These are phyloP conservation scores for Dothistroma pini DNA, from an alignment of 2,329 filamentous ascomycete species.

Conservation along the genomic window DNA sequence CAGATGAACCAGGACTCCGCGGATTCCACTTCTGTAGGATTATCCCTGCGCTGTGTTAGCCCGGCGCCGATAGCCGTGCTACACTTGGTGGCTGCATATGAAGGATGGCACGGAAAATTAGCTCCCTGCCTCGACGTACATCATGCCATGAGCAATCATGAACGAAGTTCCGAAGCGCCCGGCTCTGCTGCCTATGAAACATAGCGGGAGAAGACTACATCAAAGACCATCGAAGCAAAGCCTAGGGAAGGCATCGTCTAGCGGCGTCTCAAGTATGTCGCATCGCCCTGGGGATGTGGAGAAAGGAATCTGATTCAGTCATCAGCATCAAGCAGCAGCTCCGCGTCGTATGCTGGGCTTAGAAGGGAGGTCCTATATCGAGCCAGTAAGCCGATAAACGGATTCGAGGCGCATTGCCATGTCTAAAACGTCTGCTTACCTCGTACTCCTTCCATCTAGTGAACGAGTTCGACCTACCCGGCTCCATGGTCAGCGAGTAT, in stretches of 20 bases:
- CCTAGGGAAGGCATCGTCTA: neutral
- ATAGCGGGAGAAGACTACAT: neutral
- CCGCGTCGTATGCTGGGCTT: neutral
- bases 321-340: conserved; percentile 1
- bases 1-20: neutral
- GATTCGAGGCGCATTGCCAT: neutral
- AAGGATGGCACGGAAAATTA: neutral
- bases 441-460: conserved; percentile 5
- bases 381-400: neutral
- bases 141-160: neutral
- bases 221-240: conserved; percentile 1
- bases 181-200: neutral
- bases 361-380: neutral
- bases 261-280: neutral
- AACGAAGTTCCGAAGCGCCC: neutral
- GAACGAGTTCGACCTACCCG: conserved; percentile 11
- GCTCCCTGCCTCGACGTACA: neutral
- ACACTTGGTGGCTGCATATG: neutral
- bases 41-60: neutral
- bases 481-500: conserved; percentile 9
- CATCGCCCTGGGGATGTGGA: neutral
- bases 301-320: neutral
- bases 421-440: neutral
- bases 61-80: neutral
- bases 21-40: neutral